Base-by-base conservation (phyloP, 139 green algal genomes). In the Micractinium sp. region DNA sequence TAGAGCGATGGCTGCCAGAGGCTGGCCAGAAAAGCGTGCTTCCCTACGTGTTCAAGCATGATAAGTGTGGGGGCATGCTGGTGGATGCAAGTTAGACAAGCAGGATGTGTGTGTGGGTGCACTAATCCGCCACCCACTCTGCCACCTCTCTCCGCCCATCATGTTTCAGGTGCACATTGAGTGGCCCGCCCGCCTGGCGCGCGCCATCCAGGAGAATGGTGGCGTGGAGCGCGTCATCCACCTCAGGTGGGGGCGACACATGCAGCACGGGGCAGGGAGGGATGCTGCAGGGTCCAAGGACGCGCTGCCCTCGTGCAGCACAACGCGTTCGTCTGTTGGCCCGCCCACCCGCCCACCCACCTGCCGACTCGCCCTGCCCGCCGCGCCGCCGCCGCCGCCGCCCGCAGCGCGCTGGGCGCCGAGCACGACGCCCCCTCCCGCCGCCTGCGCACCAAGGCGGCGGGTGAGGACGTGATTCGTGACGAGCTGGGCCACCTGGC, bases 361-460 rank as follows among this genome's bases (percentile, higher is more conserved):
- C 47, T 56, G 47, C 47, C 9, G 7, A 56, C 47, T 73, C 35
- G 4, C 76, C 76, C 76, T 38, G 22, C 33, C 76, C 31, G 16
- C 35, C 76, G n/a, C 76, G 7, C 76, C 36, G 77, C 39, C 25
- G 12, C 63, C 14, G 20, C 22, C 63, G 25, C 5, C 60, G 12
- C 60, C 66, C 39, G 39, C 83, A 87, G 79, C 47, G 93, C 89
- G 85, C 79, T 99, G 67, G 97, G 93, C 14, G 97, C 97, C 1
- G 85, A 91, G 18, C 33, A 86, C 2, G 61, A 95, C 35, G 93
- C 96, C 33, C 47, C 93, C 20, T 97, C 93, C 16, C 67, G 85
- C 20, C 94, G 96, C 69, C 92, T 99, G 83, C 91, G 91, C 47
- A 97, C 94, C 82, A 99, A 99, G 93, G 95, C 90, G 41, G 87